Percentiles rank a stretch among this genome's conserved stretches.
These are phyloP conservation scores for Kodamaea leandrae DNA, from an alignment of 805 yeast genomes.

Conservation along the genomic window DNA sequence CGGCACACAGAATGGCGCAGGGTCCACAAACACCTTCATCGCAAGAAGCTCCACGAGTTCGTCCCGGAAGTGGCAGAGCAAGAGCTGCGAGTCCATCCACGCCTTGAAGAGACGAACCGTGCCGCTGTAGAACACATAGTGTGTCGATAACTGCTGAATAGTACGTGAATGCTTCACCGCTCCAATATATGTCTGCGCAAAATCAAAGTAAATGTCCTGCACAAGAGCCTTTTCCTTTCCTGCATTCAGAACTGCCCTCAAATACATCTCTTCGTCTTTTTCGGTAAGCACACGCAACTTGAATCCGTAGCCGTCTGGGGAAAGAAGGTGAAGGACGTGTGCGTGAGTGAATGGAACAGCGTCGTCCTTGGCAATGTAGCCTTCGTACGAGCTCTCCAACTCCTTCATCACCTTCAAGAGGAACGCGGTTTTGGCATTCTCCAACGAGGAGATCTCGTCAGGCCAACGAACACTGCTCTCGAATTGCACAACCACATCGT, in stretches of 20 bases:
- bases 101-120: slow-evolving; percentile 81
- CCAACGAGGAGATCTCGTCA: slow-evolving; percentile 79
- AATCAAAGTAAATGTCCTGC: slow-evolving; percentile 61
- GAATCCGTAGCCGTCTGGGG: slow-evolving; percentile 92
- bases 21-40: slow-evolving; percentile 79
- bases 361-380: slow-evolving; percentile 63
- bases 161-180: slow-evolving; percentile 80
- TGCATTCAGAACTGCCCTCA: slow-evolving; percentile 67
- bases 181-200: slow-evolving; percentile 63
- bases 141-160: slow-evolving; percentile 64
- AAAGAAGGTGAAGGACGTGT: slow-evolving; percentile 59
- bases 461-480: slow-evolving; percentile 96
- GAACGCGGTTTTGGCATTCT: slow-evolving; percentile 88
- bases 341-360: slow-evolving; percentile 64
- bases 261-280: slow-evolving; percentile 72
- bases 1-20: slow-evolving; percentile 82
- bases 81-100: slow-evolving; percentile 84
- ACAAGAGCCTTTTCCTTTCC: slow-evolving; percentile 58
- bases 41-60: slow-evolving; percentile 82
- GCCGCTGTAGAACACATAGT: slow-evolving; percentile 71
- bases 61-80: slow-evolving; percentile 69
- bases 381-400: slow-evolving; percentile 53
- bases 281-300: slow-evolving; percentile 74
- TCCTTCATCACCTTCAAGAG: slow-evolving; percentile 60
- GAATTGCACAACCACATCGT: slow-evolving; percentile 78